A percentile compares a stretch with the other conserved stretches of the same genome.
Conservation (phyloP, 2,329 filamentous ascomycete species). For the Aspergillus jensenii region DNA sequence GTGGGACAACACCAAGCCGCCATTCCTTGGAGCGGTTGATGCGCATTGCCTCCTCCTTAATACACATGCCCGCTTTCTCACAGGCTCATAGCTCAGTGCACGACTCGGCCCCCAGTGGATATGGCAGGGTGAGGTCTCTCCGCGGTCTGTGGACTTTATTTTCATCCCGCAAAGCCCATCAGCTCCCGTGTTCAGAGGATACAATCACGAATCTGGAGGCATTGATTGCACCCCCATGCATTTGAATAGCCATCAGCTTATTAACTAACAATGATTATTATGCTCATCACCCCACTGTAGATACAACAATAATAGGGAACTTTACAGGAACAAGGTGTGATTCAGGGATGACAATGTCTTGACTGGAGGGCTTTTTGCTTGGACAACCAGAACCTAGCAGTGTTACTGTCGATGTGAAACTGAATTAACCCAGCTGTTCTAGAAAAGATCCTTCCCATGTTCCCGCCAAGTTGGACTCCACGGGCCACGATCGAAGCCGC, state of each 20-base stretch:
- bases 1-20: background rate
- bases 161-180: background rate
- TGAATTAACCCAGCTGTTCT: background rate
- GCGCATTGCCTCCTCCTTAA: background rate
- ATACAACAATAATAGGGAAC: background rate
- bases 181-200: background rate
- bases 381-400: background rate
- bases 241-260: background rate
- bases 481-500: background rate
- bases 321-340: no score
- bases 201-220: background rate
- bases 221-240: no score
- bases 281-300: background rate
- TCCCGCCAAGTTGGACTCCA: no score
- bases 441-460: background rate
- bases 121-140: background rate
- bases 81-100: background rate
- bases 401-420: background rate
- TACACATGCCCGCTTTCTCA: background rate
- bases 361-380: background rate
- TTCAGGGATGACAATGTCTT: background rate
- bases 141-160: no score
- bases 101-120: background rate
- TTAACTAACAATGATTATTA: background rate
- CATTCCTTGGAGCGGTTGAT: background rate